Base-by-base conservation (phyloP, 1,284 basidiomycete species). In the Puccinia coronata region DNA sequence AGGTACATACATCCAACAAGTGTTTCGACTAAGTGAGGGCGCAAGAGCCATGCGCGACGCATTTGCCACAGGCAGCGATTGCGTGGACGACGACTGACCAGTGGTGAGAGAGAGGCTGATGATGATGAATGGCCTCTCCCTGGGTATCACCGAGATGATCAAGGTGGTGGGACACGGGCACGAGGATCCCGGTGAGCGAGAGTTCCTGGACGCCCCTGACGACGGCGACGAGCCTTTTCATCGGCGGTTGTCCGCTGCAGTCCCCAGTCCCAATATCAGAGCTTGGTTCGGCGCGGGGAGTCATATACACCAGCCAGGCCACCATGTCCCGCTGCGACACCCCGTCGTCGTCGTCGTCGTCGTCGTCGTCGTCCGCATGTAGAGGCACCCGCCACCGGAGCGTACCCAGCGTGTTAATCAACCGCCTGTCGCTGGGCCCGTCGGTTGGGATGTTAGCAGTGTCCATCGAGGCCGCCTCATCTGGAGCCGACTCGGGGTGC, bases 191-290 rank as follows among this genome's bases (percentile, higher is more conserved):
- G 23, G 6, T 63, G 36, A 63, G 34, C 23, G 9, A 18, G 8
- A 63, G 34, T 39, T 63, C 61, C n/a, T 63, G 61, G 61, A 63
- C 34, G 61, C 61, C 61, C 61, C n/a, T 63, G 31, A 63, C 34
- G 11, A 63, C 61, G 6, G 34, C 61, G 1, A 63, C n/a, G 2
- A 63, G 61, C 34, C 34, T 39, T 2, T 63, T 20, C 2, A 23
- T 34, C 4, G 61, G 8, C 2, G 16, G 18, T 43, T 43, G 8
- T 43, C 43, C 43, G 16, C 43, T 43, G 43, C 43, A 6, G 43
- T 43, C 43, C 43, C 16, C 16, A 16, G 43, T n/a, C n/a, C n/a
- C n/a, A n/a, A n/a, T 16, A 36, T 5, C 59, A 61, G 59, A 61
- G 31, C 59, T 36, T n/a, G n/a, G n/a, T n/a, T n/a, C n/a, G n/a